A percentile compares a stretch with the other conserved stretches of the same genome.
Conservation (phyloP, 2,329 filamentous ascomycete genomes). For the Xylaria sp. region DNA sequence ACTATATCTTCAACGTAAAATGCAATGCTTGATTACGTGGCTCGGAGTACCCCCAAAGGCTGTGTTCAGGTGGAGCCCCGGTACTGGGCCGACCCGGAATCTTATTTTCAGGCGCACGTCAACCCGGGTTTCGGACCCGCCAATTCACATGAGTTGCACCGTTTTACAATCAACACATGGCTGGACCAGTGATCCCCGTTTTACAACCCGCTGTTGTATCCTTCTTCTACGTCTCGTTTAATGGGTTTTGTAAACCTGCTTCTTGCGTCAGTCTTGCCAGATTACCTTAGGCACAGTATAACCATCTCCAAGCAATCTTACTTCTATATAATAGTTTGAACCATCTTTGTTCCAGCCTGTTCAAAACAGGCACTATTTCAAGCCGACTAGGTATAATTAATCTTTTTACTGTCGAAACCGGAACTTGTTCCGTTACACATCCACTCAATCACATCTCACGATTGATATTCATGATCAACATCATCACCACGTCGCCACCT, state of each 20-base stretch:
- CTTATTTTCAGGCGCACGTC: slow-evolving; percentile 2
- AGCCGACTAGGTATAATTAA: not conserved
- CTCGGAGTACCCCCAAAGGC: not conserved
- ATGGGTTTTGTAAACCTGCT: not conserved
- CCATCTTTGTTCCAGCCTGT: slow-evolving; percentile 1
- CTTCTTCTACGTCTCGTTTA: no score
- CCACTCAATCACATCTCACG: no score
- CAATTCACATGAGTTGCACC: not conserved
- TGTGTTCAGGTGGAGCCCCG: slow-evolving; percentile 13
- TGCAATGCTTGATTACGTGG: slow-evolving; percentile 3
- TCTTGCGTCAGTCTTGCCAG: not conserved
- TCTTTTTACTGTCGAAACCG: not conserved
- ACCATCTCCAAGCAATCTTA: not conserved
- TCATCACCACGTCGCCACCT: not conserved
- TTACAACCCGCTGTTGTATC: not conserved
- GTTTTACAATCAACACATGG: not conserved
- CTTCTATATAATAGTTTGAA: not conserved
- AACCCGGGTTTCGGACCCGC: slow-evolving; percentile 25
- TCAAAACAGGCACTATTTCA: not conserved
- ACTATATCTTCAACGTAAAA: not conserved
- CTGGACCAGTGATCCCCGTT: not conserved
- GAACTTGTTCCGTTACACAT: not conserved
- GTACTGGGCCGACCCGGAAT: slow-evolving; percentile 21
- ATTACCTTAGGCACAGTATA: not conserved
- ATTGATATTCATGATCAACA: not conserved